Conservation (phyloP, 2,329 filamentous ascomycete genomes). For the Fusarium goolgardi region DNA sequence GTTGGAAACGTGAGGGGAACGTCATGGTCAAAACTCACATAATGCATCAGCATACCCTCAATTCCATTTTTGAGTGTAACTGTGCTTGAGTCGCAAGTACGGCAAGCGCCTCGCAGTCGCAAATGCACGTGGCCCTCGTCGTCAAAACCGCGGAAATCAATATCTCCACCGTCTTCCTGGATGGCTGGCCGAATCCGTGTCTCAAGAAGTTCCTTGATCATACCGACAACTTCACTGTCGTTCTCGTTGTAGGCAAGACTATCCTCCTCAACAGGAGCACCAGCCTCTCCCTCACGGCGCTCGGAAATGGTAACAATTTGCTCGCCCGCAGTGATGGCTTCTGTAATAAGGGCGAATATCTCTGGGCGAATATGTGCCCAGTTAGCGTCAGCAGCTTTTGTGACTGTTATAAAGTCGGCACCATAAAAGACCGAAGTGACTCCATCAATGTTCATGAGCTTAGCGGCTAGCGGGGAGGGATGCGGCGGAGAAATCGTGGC, state of each 20-base stretch:
- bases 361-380: constrained; percentile 97
- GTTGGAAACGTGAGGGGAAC: constrained; percentile 8
- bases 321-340: constrained; percentile 86
- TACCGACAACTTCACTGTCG: constrained; percentile 92
- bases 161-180: constrained; percentile 97
- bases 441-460: constrained; percentile 92
- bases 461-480: constrained; percentile 89
- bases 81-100: constrained; percentile 96
- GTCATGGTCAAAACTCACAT: constrained; percentile 68
- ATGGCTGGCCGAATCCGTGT: constrained; percentile 95
- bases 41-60: constrained; percentile 98
- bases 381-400: constrained; percentile 85
- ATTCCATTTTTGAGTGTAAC: constrained; percentile 98
- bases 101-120: constrained; percentile 91
- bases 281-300: constrained; percentile 64
- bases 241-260: constrained; percentile 86
- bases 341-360: constrained; percentile 93
- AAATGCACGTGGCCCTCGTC: constrained; percentile 82
- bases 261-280: constrained; percentile 65
- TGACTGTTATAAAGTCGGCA: constrained; percentile 95
- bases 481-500: constrained; percentile 89
- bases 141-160: constrained; percentile 92
- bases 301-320: constrained; percentile 79
- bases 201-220: constrained; percentile 98
- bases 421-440: constrained; percentile 97